Percentiles rank a stretch among this genome's conserved stretches.
phyloP scores from a whole-genome alignment of 2,329 filamentous ascomycete species.

The Zasmidium cellare region DNA sequence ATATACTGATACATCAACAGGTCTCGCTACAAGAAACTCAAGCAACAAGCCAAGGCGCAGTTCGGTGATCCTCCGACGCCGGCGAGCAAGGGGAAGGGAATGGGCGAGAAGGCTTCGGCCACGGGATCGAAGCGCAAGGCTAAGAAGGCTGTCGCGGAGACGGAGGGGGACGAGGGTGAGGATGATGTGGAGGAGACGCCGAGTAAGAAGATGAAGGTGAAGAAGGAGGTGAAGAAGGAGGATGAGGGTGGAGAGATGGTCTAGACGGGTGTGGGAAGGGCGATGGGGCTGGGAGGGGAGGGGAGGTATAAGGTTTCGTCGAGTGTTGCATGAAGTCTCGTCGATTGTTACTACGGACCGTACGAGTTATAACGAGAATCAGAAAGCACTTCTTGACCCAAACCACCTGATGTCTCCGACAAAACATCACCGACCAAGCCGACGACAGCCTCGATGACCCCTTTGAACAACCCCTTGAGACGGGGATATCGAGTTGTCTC shows the following conservation, averaged over 20 bases:
- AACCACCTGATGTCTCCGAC: no score
- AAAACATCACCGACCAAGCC: no score
- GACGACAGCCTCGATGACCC: no score
- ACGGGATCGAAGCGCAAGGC: conserved; percentile 1
- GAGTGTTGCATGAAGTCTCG: no score
- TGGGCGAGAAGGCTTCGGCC: neutral
- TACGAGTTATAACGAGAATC: no score
- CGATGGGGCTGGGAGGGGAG: no score
- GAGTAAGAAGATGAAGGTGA: conserved; percentile 9
- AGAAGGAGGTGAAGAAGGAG: neutral
- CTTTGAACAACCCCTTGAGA: no score
- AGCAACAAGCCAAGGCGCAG: neutral
- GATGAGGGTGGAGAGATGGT: neutral
- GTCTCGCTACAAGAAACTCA: conserved; percentile 5
- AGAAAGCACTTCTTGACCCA: no score
- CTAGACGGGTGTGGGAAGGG: neutral
- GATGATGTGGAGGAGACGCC: neutral
- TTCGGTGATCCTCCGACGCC: neutral
- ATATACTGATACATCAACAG: neutral
- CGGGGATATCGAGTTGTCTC: no score
- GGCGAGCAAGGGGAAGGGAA: neutral
- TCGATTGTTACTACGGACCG: no score
- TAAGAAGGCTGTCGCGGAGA: neutral
- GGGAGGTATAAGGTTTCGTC: no score
- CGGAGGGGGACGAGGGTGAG: neutral